Base-by-base conservation (phyloP, 257 asterid species). In the Scutellaria barbata region DNA sequence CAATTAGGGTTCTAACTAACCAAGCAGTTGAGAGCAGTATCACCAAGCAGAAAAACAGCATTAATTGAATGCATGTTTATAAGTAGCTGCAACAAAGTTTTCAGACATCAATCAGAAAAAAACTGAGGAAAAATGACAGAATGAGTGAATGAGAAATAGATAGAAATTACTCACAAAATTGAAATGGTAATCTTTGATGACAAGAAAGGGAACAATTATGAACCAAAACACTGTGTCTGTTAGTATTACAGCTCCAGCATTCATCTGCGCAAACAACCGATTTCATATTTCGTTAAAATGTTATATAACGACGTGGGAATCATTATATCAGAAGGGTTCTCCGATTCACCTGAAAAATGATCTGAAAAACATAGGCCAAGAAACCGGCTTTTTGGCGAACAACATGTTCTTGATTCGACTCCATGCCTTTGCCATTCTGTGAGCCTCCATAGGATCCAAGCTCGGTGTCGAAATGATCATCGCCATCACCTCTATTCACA, bases 211-310 rank as follows among this genome's bases (percentile, higher is more conserved):
- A 25, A 90, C 96, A 64, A 94, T 81, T 35, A 94, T 81, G 89
- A 91, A 94, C 98, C 98, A 94, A 58, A 89, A 94, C 4, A 90
- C 95, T 0, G 88, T 79, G 16, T 94, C 98, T 13, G 97, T 94
- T 75, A 94, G 86, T 74, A 87, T 66, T 63, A 89, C 97, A 73
- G 98, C 98, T 62, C 98, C 98, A 60, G 97, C 97, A 79, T 87
- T 94, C 96, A 91, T 91, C 98, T 94, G 50, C 12, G 50, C 18
- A 14, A 20, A 80, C 64, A 45, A 10, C 47, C 47, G 30, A 22
- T 22, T 22, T 22, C 25, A 22, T 1, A 22, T 22, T 22, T 22
- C 25, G 25, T 30, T 4, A 46, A 11, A 12, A 46, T 11, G n/a
- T 10, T 14, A 30, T 4, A 46, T 10, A 10, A 11, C 12, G 37